Evolutionary conservation across 176 grass and related monocot species (phyloP).

Genomic region (Alopecurus myosuroides): DNA sequence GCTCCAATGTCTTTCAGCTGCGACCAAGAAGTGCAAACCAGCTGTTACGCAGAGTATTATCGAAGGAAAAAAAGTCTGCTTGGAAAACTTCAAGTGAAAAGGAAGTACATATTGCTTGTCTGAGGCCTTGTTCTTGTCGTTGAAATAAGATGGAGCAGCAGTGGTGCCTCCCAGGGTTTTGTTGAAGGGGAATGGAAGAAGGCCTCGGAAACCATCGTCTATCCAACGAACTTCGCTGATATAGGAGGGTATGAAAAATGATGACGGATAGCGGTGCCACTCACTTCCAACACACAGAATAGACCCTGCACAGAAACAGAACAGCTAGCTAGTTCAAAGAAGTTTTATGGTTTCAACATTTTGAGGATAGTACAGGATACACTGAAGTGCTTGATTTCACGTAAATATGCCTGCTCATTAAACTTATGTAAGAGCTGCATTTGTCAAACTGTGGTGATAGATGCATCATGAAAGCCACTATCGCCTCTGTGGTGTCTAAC

Average conservation of each 20-base stretch:
- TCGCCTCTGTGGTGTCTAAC: neutral
- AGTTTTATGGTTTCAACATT: neutral
- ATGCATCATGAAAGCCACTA: neutral
- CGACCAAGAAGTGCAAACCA: neutral
- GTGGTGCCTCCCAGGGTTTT: slow-evolving; percentile 81
- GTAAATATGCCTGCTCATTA: neutral
- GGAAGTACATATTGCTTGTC: slow-evolving; percentile 78
- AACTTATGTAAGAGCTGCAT: neutral
- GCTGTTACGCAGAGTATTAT: neutral
- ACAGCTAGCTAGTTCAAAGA: neutral
- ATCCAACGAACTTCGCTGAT: slow-evolving; percentile 91
- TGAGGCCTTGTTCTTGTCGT: slow-evolving; percentile 80
- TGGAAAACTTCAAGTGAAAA: neutral
- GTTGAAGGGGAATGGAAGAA: slow-evolving; percentile 95
- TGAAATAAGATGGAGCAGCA: slow-evolving; percentile 86
- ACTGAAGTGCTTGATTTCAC: neutral
- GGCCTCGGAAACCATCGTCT: slow-evolving; percentile 88
- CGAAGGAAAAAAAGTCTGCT: neutral
- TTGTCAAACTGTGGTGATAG: neutral
- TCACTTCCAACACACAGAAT: slow-evolving; percentile 88
- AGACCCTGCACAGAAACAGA: slow-evolving; percentile 48
- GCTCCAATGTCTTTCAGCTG: slow-evolving; percentile 66
- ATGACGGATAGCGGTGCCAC: slow-evolving; percentile 96
- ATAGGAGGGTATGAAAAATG: slow-evolving; percentile 85
- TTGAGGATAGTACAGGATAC: neutral